Evolutionary conservation across 495 filamentous ascomycete species (phyloP), one percentile per base, ranked within the genome.

Genomic region (Aspergillus cavernicola): DNA sequence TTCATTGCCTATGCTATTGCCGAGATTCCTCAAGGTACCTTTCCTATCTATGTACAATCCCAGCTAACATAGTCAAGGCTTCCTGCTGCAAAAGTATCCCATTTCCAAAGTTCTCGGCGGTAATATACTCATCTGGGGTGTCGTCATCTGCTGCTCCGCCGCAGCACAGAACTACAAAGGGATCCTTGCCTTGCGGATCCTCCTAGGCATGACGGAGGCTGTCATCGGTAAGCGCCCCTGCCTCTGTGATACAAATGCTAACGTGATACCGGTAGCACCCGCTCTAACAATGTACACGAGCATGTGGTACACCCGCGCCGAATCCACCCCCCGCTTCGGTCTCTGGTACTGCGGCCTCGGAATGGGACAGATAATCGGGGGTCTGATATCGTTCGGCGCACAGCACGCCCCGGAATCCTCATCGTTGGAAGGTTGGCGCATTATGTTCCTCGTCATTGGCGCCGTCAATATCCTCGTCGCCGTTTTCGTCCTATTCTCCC

Each of bases 271-370:
- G 7, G 18, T 16, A 68, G 65, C 63, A 0, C 84, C 84, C 12
- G 77, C 73, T 2, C 64, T 86, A 32, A 80, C 79, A 28, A 60
- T 75, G 23, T 66, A 68, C 45, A 74, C 65, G 16, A 73, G 70
- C 51, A 71, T 66, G 66, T 88, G 83, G 82, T 89, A 87, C 53
- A 80, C 81, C 0, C 75, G 80, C 10, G 70, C 74, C 1, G 84
- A 88, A 59, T 78, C 84, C 52, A 80, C 82, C 0, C 67, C 81
- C 2, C 71, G 85, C 12, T 84, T 85, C 18, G 79, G 77, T 4
- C 71, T 82, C 12, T 88, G 85, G 85, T 88, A 85, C 61, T 76
- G 75, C 19, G 84, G 82, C 5, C 74, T 85, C 28, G 85, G 84
- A 0, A 50, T 78, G 9, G 85, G 80, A 1, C 85, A 83, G 40